Conservation (phyloP, 2,329 filamentous ascomycete genomes). For the Ophiobolus disseminans region DNA sequence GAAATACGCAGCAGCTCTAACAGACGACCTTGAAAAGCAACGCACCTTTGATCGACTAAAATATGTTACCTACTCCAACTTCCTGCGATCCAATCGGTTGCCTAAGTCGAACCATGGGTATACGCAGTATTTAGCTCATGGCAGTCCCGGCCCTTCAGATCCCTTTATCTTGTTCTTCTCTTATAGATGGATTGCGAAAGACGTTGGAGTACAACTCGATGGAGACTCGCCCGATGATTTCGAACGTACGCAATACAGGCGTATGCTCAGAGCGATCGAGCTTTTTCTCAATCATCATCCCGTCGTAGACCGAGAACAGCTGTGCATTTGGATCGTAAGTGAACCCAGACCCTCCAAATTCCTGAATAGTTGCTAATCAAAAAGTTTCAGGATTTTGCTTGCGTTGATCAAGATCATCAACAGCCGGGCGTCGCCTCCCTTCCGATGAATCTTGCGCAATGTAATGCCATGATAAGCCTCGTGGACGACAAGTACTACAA, state of each 20-base stretch:
- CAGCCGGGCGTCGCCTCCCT: conserved; percentile 45
- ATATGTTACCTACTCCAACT: conserved; percentile 38
- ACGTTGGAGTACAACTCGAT: background rate
- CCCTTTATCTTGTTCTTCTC: conserved; percentile 48
- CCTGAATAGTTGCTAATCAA: background rate
- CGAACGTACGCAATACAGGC: conserved; percentile 40
- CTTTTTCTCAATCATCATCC: conserved; percentile 35
- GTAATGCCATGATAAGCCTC: conserved; percentile 52
- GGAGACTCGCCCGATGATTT: conserved; percentile 38
- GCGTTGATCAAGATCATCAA: conserved; percentile 48
- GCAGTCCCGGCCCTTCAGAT: background rate
- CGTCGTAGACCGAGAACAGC: conserved; percentile 19
- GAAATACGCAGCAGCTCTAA: conserved; percentile 10
- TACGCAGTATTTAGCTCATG: conserved; percentile 8
- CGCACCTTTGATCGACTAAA: conserved; percentile 37
- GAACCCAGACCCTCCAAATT: background rate
- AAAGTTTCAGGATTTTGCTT: conserved; percentile 44
- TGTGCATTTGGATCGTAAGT: conserved; percentile 19
- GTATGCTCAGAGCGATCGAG: conserved; percentile 40
- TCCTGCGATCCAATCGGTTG: conserved; percentile 29
- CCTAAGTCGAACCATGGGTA: conserved; percentile 33
- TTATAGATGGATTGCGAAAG: conserved; percentile 44
- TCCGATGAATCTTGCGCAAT: conserved; percentile 50
- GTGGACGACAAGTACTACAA: conserved; percentile 45
- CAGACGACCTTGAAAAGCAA: conserved; percentile 27